Evolutionary conservation across 2,329 filamentous ascomycete genomes (phyloP).

Genomic region (Xylaria sp.): DNA sequence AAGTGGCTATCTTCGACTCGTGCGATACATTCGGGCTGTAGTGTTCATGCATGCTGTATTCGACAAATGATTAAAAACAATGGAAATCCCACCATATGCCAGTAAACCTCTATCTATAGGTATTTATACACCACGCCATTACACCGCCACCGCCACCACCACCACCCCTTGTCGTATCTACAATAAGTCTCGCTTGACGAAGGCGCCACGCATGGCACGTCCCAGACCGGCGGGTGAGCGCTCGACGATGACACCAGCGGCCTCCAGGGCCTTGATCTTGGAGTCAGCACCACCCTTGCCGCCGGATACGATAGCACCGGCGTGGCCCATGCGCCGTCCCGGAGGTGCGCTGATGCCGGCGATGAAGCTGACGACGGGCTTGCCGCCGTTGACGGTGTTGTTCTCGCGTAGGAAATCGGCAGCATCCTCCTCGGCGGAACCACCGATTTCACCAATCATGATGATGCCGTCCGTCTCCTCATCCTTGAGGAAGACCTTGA

Average conservation of each 20-base stretch:
- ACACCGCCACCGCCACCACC: conserved; percentile 15
- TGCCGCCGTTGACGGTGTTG: conserved; percentile 85
- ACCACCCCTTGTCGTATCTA: conserved; percentile 62
- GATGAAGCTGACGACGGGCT: conserved; percentile 98
- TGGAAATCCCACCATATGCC: conserved; percentile 36
- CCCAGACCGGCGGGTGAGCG: conserved; percentile 90
- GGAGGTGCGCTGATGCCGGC: conserved; percentile 97
- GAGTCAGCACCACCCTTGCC: conserved; percentile 98
- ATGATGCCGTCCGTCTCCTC: conserved; percentile 98
- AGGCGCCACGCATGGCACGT: conserved; percentile 94
- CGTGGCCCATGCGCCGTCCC: conserved; percentile 97
- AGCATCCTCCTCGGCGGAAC: conserved; percentile 96
- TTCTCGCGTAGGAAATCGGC: conserved; percentile 93
- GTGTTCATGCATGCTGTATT: conserved; percentile 36
- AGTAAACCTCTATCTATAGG: conserved; percentile 41
- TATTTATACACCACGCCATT: conserved; percentile 40
- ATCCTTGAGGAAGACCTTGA: conserved; percentile 96
- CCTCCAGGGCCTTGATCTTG: conserved; percentile 95
- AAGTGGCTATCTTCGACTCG: not conserved
- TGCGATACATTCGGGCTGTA: conserved; percentile 6
- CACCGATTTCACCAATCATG: conserved; percentile 99
- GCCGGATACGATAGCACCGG: conserved; percentile 95
- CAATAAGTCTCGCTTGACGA: conserved; percentile 94
- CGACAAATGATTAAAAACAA: conserved; percentile 33
- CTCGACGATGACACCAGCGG: conserved; percentile 95